Percentiles rank a stretch among this genome's conserved stretches.
These are phyloP conservation scores for Oehlia diaphana DNA, from an alignment of 192 early-diverging fungal species.

Conservation along the genomic window DNA sequence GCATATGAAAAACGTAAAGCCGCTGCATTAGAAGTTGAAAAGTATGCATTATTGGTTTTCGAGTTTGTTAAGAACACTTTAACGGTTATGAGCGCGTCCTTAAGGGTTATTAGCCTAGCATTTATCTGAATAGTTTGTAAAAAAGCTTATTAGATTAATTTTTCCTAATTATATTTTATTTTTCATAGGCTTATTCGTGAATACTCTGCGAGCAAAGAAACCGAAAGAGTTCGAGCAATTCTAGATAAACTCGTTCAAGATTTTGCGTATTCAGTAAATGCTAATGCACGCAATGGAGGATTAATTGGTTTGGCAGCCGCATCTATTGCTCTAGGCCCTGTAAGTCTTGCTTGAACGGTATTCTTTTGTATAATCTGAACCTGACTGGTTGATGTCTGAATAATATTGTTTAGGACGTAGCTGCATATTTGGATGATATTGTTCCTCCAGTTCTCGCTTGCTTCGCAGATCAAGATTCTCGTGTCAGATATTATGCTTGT, in stretches of 20 bases:
- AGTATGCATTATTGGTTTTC: slow-evolving; percentile 38
- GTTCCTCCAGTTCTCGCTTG: slow-evolving; percentile 94
- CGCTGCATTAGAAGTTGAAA: slow-evolving; percentile 91
- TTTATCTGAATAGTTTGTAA: too few relatives aligned
- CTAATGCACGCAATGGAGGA: slow-evolving; percentile 89
- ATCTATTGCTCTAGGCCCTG: slow-evolving; percentile 83
- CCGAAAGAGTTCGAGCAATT: slow-evolving; percentile 64
- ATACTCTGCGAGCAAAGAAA: slow-evolving; percentile 53
- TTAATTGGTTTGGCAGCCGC: slow-evolving; percentile 89
- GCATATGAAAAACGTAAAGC: slow-evolving; percentile 93
- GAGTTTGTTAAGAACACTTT: neutral
- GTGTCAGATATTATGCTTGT: slow-evolving; percentile 97
- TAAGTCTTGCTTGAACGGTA: slow-evolving; percentile 34
- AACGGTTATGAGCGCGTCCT: neutral
- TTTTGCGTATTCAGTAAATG: slow-evolving; percentile 84
- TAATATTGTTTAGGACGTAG: slow-evolving; percentile 47
- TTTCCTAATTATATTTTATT: neutral
- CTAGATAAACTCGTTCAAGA: slow-evolving; percentile 80
- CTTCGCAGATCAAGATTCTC: slow-evolving; percentile 86
- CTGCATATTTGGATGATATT: slow-evolving; percentile 70
- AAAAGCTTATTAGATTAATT: neutral
- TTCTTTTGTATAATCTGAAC: neutral
- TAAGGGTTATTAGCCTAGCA: too few relatives aligned
- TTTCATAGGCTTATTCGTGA: slow-evolving; percentile 62
- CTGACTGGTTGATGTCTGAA: neutral